Base-by-base conservation (phyloP, 345 rosid genomes). In the Citrus australasica region DNA sequence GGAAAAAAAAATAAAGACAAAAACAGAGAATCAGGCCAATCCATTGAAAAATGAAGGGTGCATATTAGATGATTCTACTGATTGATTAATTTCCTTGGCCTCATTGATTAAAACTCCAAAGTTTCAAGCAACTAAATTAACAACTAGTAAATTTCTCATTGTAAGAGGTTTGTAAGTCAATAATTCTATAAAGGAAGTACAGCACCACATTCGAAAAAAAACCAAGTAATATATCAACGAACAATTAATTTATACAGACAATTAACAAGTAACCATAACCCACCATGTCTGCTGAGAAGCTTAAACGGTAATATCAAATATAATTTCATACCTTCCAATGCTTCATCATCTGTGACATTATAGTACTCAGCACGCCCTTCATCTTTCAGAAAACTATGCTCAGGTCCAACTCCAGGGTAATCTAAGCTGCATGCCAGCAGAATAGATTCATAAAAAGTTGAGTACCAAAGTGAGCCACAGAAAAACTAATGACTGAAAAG, bases 341-440 rank as follows among this genome's bases (percentile, higher is more conserved):
- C 99, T 84, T 94, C 98, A 64, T 87, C 92, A 79, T 94, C 98
- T 0, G 98, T 94, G 66, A 92, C 87, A 53, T 90, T 84, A 59
- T 89, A 80, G 86, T 96, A 96, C 75, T 94, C 98, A 63, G 97
- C 98, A 22, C 97, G 91, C 17, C 93, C 93, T 76, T 61, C 82
- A 78, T 96, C 98, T 85, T 96, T 94, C 82, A 94, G 83, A 79
- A 94, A 96, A 84, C 97, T 92, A 53, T 96, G 99, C 87, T 96
- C 98, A 2, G 98, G 98, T 85, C 99, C 99, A 71, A 94, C 97
- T 86, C 98, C 98, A 79, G 98, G 98, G 80, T 94, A 96, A 84
- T 94, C 99, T 95, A 96, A 88, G 74, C 99, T 96, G 78, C 30
- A 69, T 35, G 70, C 51, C 69, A 64, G 68, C n/a, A 77, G 40